Percentiles rank a stretch among this genome's conserved stretches.
Conservation (phyloP, 192 early-diverging fungal genomes). For the Entomortierella chlamydospora region DNA sequence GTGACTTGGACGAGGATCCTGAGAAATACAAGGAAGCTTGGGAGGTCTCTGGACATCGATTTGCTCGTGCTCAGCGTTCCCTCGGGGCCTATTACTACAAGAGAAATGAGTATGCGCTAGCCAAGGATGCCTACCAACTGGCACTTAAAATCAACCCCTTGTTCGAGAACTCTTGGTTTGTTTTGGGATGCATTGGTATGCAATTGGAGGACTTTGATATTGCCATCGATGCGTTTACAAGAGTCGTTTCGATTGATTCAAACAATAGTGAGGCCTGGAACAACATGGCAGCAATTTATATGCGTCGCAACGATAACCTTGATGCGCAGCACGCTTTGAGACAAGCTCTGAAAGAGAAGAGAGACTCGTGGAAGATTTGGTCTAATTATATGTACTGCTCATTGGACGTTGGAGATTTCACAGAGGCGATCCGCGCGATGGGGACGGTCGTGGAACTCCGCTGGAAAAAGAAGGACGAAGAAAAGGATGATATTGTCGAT, state of each 20-base stretch:
- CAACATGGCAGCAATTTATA: slow-evolving; percentile 90
- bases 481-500: slow-evolving; percentile 87
- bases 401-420: slow-evolving; percentile 81
- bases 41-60: slow-evolving; percentile 83
- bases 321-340: slow-evolving; percentile 87
- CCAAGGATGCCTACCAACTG: slow-evolving; percentile 81
- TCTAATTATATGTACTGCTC: slow-evolving; percentile 88
- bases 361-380: slow-evolving; percentile 93
- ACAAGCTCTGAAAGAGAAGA: slow-evolving; percentile 83
- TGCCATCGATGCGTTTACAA: slow-evolving; percentile 80
- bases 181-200: slow-evolving; percentile 95
- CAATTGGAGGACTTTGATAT: slow-evolving; percentile 79
- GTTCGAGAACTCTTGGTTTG: slow-evolving; percentile 96
- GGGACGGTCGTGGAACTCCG: slow-evolving; percentile 81
- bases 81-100: slow-evolving; percentile 87
- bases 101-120: slow-evolving; percentile 66
- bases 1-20: slow-evolving; percentile 86
- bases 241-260: slow-evolving; percentile 75
- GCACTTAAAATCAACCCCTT: slow-evolving; percentile 93
- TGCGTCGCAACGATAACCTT: slow-evolving; percentile 73
- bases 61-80: slow-evolving; percentile 95
- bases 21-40: slow-evolving; percentile 88
- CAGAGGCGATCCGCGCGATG: slow-evolving; percentile 89
- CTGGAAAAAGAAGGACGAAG: slow-evolving; percentile 71
- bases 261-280: slow-evolving; percentile 97